Conservation (phyloP, 75 land plant species). For the Cryptomeria japonica region DNA sequence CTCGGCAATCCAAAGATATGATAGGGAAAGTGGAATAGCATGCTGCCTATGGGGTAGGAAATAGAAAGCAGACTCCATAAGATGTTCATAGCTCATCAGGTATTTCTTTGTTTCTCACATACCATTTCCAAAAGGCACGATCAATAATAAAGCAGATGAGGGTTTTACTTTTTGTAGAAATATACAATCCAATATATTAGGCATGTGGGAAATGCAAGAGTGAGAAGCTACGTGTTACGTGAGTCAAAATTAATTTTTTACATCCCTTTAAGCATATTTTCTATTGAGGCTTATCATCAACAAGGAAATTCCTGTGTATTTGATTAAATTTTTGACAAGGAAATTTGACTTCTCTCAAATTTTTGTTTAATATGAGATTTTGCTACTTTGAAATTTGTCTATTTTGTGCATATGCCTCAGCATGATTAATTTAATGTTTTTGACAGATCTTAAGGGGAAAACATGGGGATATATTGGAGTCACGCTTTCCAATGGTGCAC, state of each 20-base stretch:
- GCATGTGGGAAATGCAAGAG: background rate
- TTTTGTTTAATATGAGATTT: background rate
- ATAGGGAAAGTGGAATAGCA: background rate
- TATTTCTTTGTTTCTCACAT: background rate
- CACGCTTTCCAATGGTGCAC: constrained; percentile 34
- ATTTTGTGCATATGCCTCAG: background rate
- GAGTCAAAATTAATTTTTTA: background rate
- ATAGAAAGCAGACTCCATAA: background rate
- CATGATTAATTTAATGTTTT: background rate
- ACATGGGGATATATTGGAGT: constrained; percentile 40
- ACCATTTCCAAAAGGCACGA: background rate
- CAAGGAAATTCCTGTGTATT: background rate
- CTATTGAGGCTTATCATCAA: background rate
- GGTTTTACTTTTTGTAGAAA: background rate
- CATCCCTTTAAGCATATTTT: background rate
- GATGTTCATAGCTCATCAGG: background rate
- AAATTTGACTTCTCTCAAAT: background rate
- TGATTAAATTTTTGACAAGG: background rate
- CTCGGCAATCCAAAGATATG: background rate
- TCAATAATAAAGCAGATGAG: background rate
- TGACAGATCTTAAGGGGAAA: constrained; percentile 21
- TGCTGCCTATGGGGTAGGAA: background rate
- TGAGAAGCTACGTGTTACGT: background rate
- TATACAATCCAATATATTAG: background rate
- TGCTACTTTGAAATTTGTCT: background rate